Conservation (phyloP, 139 green algal species). For the Cymbomonas tetramitiformis region DNA sequence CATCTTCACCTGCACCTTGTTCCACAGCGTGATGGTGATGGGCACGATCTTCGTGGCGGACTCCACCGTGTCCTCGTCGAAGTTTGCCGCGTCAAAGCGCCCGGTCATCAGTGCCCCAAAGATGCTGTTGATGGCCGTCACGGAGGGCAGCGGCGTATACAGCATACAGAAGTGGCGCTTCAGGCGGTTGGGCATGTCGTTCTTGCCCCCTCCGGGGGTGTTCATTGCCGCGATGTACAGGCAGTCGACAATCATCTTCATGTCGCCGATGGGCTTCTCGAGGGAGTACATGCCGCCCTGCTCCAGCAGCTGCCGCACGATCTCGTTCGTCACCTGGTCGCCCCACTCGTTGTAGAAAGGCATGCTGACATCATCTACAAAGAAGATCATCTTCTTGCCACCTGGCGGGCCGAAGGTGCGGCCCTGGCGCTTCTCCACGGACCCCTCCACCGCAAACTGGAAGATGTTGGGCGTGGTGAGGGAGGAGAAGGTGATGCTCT, state of each 20-base stretch:
- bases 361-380: constrained; percentile 87
- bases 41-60: constrained; percentile 53
- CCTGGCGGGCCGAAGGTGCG: constrained; percentile 75
- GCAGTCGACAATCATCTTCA: constrained; percentile 76
- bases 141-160: constrained; percentile 65
- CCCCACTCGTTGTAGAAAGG: constrained; percentile 84
- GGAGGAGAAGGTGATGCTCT: constrained; percentile 83
- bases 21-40: constrained; percentile 67
- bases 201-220: constrained; percentile 69
- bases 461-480: constrained; percentile 83
- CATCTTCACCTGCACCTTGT: constrained; percentile 60
- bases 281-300: constrained; percentile 79
- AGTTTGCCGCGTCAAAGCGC: constrained; percentile 32
- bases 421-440: constrained; percentile 83
- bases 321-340: constrained; percentile 92
- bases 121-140: constrained; percentile 72
- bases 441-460: constrained; percentile 57
- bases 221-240: constrained; percentile 78
- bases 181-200: constrained; percentile 85
- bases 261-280: constrained; percentile 87
- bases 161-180: constrained; percentile 87
- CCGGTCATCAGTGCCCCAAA: constrained; percentile 68
- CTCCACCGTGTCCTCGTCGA: constrained; percentile 37
- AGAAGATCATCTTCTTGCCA: constrained; percentile 72
- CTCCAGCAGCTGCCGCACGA: constrained; percentile 84